Evolutionary conservation across 495 filamentous ascomycete genomes (phyloP), one percentile per base, ranked within the genome.

Genomic region (Xanthoparmelia taractica): DNA sequence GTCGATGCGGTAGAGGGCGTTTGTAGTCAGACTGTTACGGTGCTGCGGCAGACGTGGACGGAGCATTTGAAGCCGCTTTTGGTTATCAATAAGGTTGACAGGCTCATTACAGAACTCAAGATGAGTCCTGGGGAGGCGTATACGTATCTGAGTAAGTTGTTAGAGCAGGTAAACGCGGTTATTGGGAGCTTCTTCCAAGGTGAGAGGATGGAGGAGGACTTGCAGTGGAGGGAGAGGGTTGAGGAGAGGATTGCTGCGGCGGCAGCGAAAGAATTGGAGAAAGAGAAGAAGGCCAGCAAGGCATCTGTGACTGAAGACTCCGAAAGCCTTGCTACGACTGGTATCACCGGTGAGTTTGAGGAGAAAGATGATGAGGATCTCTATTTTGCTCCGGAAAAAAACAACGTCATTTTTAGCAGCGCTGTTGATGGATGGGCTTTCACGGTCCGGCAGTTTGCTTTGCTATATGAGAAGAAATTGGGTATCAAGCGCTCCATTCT

Each of bases 1-100:
- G 91, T 99, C n/a, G 94, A 99, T 76, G 94, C 94, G 4, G 94
- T 97, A 3, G 94, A 99, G 71, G 94, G 94, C 41, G 94, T 99
- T 20, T 97, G 94, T 77, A 96, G 91, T 72, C 94, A 99, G 77
- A 99, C 94, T 0, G 92, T 97, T 33, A 99, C 94, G 0, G 94
- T 99, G 34, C 80, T 99, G 18, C 85, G 94, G 27, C 94, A 97
- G 72, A 87, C 90, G 33, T 99, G 94, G 93, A 88, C 89, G 38
- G 95, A 99, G 77, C 90, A 96, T 69, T 80, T 99, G 69, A 95
- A 92, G 75, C 95, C 94, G 1, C 81, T 99, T 38, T 78, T 99
- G 40, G 89, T 97, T 43, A 92, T 99, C 72, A 99, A 99, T 78
- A 99, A 99, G 74, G 93, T 99, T 74, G 94, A 99, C 72, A 84